These are phyloP conservation scores for Fennellomyces sp. DNA, from an alignment of 371 early-diverging fungal species.

Conservation along the genomic window DNA sequence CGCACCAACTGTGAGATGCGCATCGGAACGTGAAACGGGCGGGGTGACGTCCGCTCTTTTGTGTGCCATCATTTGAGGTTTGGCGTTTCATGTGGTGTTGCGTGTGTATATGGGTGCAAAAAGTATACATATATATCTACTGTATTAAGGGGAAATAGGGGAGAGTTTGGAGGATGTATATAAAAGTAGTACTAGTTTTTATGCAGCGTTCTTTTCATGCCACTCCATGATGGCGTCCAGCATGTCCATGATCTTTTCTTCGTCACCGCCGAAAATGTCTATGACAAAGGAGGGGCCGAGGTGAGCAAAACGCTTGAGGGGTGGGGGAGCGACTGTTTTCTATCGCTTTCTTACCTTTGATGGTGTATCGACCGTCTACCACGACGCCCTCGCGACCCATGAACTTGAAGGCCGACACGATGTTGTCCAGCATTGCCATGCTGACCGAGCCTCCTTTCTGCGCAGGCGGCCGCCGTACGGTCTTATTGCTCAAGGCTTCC, in stretches of 20 bases:
- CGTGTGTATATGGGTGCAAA: background rate
- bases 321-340: no score
- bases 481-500: conserved; percentile 54
- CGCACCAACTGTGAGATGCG: background rate
- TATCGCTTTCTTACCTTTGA: conserved; percentile 52
- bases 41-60: conserved; percentile 1
- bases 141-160: conserved; percentile 3
- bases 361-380: conserved; percentile 51
- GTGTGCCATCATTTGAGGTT: background rate
- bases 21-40: background rate
- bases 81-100: conserved; percentile 3
- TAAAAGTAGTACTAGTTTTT: no score
- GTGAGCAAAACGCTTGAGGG: no score
- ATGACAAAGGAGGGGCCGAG: no score
- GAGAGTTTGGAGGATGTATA: no score
- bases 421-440: conserved; percentile 53
- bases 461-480: conserved; percentile 33
- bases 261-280: conserved; percentile 63
- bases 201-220: conserved; percentile 15
- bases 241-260: conserved; percentile 59
- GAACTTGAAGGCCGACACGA: conserved; percentile 62
- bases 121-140: background rate
- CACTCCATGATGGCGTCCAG: conserved; percentile 32
- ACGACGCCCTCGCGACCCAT: conserved; percentile 58
- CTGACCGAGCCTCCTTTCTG: conserved; percentile 32